Conservation (phyloP, 352 stramenopile genomes). For the Globisporangium carolinianum region DNA sequence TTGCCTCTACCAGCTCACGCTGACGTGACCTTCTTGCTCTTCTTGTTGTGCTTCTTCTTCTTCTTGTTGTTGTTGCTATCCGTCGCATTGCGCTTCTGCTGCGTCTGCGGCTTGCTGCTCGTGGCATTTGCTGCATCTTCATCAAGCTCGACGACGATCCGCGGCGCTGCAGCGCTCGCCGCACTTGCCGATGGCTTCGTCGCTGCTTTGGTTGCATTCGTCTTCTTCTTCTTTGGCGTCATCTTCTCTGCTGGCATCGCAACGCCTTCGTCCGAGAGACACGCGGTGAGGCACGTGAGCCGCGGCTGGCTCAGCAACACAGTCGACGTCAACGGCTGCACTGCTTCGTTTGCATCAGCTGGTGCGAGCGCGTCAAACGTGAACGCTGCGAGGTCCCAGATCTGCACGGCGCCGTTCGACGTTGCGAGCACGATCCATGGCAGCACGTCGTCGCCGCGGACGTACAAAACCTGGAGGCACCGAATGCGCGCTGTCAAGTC, state of each 20-base stretch:
- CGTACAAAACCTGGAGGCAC: constrained; percentile 67
- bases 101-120: constrained; percentile 1
- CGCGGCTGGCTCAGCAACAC: constrained; percentile 64
- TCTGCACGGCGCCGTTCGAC: constrained; percentile 66
- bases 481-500: constrained; percentile 67
- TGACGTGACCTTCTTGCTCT: constrained; percentile 10
- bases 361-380: constrained; percentile 37
- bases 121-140: constrained; percentile 6
- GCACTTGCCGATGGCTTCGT: constrained; percentile 9
- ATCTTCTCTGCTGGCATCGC: constrained; percentile 17
- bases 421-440: constrained; percentile 73
- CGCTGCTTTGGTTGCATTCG: constrained; percentile 13
- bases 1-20: neutral
- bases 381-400: constrained; percentile 74
- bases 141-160: constrained; percentile 67
- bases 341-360: constrained; percentile 48
- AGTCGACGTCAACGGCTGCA: constrained; percentile 53
- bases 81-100: constrained; percentile 11
- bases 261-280: constrained; percentile 23
- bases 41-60: constrained; percentile 12
- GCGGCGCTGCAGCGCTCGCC: constrained; percentile 31
- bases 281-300: constrained; percentile 68
- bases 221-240: constrained; percentile 53
- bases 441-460: constrained; percentile 41
- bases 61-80: constrained; percentile 11